These are phyloP conservation scores for Xylaria curta DNA, from an alignment of 495 filamentous ascomycete species.

Conservation along the genomic window DNA sequence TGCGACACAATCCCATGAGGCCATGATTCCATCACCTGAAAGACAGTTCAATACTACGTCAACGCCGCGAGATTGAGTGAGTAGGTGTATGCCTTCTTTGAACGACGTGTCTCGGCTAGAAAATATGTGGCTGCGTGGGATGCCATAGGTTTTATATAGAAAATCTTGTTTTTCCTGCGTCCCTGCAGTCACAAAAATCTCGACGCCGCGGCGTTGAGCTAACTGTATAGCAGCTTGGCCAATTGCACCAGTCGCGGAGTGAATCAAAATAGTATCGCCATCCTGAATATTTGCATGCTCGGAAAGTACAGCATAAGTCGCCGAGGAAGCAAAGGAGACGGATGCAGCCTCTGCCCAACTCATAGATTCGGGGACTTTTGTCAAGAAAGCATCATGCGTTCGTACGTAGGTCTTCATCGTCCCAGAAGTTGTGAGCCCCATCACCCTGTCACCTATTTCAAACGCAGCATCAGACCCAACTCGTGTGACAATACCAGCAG, in stretches of 20 bases:
- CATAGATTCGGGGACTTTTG: conserved; percentile 45
- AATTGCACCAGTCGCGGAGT: conserved; percentile 15
- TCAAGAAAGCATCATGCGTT: conserved; percentile 21
- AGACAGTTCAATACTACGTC: conserved; percentile 55
- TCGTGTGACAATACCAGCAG: conserved; percentile 31
- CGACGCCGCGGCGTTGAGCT: neutral
- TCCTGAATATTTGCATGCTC: conserved; percentile 28
- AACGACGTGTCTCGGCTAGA: conserved; percentile 20
- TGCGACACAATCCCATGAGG: conserved; percentile 50
- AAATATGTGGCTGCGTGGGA: conserved; percentile 23
- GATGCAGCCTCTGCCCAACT: conserved; percentile 49
- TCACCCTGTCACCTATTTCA: conserved; percentile 12
- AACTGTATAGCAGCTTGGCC: conserved; percentile 26
- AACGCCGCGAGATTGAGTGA: conserved; percentile 18
- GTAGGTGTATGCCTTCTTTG: conserved; percentile 10
- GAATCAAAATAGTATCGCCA: conserved; percentile 27
- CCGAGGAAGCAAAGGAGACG: conserved; percentile 51
- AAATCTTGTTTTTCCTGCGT: conserved; percentile 16
- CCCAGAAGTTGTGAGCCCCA: conserved; percentile 40
- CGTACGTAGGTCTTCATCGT: conserved; percentile 32
- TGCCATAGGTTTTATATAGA: conserved; percentile 12
- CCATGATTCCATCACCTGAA: conserved; percentile 41
- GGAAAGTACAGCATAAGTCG: conserved; percentile 51
- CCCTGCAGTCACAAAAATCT: conserved; percentile 21
- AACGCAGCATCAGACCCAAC: conserved; percentile 13